Evolutionary conservation across 139 green algal genomes (phyloP).

Genomic region (Auxenochlorella pyrenoidosa): DNA sequence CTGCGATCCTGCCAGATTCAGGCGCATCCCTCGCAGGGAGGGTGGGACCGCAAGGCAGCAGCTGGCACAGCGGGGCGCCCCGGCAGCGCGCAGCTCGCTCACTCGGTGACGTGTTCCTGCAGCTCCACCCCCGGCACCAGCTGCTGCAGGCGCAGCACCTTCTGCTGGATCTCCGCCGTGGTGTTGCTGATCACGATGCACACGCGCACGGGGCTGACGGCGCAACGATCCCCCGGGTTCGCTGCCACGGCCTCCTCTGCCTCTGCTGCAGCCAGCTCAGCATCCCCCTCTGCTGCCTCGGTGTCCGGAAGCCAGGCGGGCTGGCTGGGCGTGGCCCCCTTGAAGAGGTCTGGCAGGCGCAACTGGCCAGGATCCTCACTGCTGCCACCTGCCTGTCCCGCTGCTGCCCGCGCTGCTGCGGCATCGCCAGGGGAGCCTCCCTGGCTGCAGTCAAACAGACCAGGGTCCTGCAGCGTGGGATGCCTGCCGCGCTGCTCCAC

Average conservation of each 20-base stretch:
- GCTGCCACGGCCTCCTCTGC: not conserved
- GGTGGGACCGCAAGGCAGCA: not conserved
- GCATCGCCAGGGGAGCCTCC: not conserved
- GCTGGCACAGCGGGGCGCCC: too few relatives aligned
- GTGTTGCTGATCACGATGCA: not conserved
- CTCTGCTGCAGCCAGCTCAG: not conserved
- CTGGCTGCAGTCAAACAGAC: not conserved
- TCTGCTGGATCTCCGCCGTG: not conserved
- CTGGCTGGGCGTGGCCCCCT: not conserved
- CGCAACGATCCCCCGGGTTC: not conserved
- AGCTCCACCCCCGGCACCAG: not conserved
- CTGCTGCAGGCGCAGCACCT: not conserved
- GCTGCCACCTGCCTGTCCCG: not conserved
- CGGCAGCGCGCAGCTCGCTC: not conserved
- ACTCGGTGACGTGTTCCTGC: constrained; percentile 1
- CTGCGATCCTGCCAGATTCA: not conserved
- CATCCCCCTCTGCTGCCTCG: not conserved
- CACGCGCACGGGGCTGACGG: not conserved
- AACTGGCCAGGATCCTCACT: not conserved
- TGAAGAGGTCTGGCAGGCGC: not conserved
- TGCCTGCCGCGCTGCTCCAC: not conserved
- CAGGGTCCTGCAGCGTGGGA: not conserved
- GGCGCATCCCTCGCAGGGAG: not conserved
- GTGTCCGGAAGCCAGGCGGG: not conserved
- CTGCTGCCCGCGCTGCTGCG: not conserved